phyloP scores from a whole-genome alignment of 148 eudicot genomes.

The Fallopia convolvulus region DNA sequence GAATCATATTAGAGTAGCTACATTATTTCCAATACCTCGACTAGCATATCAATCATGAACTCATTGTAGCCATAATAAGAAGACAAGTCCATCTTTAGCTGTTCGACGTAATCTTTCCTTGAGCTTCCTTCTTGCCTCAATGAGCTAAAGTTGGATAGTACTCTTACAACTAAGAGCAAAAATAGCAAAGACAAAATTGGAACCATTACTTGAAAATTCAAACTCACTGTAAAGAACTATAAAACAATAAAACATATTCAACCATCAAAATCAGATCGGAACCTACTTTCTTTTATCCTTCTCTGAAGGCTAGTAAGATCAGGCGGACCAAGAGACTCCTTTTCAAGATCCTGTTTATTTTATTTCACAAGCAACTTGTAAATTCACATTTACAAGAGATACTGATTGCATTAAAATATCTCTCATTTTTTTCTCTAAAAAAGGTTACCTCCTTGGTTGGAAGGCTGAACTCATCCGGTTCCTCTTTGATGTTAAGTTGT shows the following conservation, averaged over 20 bases:
- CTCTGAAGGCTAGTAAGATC: constrained; percentile 69
- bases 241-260: neutral
- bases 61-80: constrained; percentile 92
- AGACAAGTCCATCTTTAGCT: constrained; percentile 60
- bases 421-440: neutral
- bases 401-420: neutral
- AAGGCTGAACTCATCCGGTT: constrained; percentile 60
- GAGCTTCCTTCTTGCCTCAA: constrained; percentile 61
- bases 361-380: constrained; percentile 6
- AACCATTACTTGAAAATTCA: neutral
- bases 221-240: neutral
- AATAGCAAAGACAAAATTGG: neutral
- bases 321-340: constrained; percentile 76
- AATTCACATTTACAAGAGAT: neutral
- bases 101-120: constrained; percentile 70
- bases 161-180: constrained; percentile 44
- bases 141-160: constrained; percentile 63
- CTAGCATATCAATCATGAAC: constrained; percentile 60
- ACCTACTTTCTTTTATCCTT: constrained; percentile 89
- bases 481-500: constrained; percentile 48
- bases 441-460: constrained; percentile 54
- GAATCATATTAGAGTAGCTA: neutral
- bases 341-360: constrained; percentile 55
- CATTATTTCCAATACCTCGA: constrained; percentile 43
- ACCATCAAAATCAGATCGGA: neutral